Percentiles rank a stretch among this genome's conserved stretches.
phyloP scores from a whole-genome alignment of 2,329 filamentous ascomycete species.

The Aspergillus quadricinctus region DNA sequence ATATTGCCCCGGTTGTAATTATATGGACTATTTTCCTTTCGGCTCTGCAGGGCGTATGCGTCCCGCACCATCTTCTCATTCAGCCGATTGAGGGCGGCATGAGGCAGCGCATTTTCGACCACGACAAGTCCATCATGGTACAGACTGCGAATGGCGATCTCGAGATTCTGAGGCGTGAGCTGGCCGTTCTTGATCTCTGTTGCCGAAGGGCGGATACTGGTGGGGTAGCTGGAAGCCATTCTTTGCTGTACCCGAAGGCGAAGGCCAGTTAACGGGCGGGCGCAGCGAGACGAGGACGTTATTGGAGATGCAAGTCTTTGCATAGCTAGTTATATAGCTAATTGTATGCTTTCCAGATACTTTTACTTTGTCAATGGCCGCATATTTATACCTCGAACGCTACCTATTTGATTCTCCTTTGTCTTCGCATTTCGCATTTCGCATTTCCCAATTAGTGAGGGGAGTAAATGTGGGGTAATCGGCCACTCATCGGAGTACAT shows the following conservation, averaged over 20 bases:
- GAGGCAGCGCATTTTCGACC: constrained; percentile 50
- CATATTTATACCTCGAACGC: neutral
- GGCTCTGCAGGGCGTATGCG: constrained; percentile 48
- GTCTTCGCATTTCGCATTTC: neutral
- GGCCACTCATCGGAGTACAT: neutral
- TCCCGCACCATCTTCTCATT: constrained; percentile 59
- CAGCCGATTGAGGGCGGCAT: constrained; percentile 50
- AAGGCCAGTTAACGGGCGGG: too few relatives aligned
- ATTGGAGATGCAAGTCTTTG: neutral
- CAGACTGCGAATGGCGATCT: constrained; percentile 51
- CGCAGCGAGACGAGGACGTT: neutral
- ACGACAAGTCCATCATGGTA: constrained; percentile 55
- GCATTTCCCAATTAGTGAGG: neutral
- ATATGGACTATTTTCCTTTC: constrained; percentile 54
- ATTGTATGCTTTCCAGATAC: neutral
- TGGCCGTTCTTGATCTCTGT: constrained; percentile 36
- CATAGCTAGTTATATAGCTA: neutral
- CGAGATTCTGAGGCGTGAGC: constrained; percentile 50
- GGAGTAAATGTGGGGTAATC: neutral
- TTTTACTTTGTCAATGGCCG: neutral
- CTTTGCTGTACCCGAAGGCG: neutral
- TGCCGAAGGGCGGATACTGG: constrained; percentile 38
- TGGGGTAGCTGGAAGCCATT: constrained; percentile 15
- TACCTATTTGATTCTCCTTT: neutral
- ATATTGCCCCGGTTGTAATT: constrained; percentile 59